These are phyloP conservation scores for Omphalea diandra DNA, from an alignment of 441 rosid genomes.

Conservation along the genomic window DNA sequence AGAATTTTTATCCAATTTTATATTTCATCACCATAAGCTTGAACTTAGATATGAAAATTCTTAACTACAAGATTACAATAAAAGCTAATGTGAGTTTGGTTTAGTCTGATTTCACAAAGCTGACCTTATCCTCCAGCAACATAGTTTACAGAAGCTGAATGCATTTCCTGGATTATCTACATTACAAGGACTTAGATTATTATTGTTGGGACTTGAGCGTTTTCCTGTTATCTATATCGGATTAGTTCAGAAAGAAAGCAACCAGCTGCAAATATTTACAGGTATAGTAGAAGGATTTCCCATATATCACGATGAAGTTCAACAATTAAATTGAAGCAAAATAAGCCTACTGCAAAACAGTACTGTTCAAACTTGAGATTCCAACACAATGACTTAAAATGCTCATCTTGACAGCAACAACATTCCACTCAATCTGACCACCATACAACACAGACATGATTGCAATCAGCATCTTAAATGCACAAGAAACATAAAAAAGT, in stretches of 20 bases:
- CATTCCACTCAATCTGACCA: background rate
- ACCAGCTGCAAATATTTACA: background rate
- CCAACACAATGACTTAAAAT: background rate
- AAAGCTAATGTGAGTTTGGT: background rate
- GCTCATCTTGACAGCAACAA: background rate
- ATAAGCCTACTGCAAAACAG: background rate
- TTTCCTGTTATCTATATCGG: background rate
- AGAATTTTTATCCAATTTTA: background rate
- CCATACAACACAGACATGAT: background rate
- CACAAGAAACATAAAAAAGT: background rate
- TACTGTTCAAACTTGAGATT: background rate
- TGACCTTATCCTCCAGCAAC: slow-evolving; percentile 5
- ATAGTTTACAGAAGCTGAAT: background rate
- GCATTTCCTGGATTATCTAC: background rate
- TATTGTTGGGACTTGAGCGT: background rate
- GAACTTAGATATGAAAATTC: background rate
- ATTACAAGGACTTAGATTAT: background rate
- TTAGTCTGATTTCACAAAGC: background rate
- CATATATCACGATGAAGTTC: background rate
- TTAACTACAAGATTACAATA: background rate
- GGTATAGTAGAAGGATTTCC: background rate
- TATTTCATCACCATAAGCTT: background rate
- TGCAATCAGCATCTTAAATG: background rate
- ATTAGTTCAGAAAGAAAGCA: slow-evolving; percentile 9
- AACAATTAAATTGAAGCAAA: background rate